Evolutionary conservation across 768 basidiomycete genomes (phyloP), one percentile per base, ranked within the genome.

Genomic region (Lactarius deliciosus): DNA sequence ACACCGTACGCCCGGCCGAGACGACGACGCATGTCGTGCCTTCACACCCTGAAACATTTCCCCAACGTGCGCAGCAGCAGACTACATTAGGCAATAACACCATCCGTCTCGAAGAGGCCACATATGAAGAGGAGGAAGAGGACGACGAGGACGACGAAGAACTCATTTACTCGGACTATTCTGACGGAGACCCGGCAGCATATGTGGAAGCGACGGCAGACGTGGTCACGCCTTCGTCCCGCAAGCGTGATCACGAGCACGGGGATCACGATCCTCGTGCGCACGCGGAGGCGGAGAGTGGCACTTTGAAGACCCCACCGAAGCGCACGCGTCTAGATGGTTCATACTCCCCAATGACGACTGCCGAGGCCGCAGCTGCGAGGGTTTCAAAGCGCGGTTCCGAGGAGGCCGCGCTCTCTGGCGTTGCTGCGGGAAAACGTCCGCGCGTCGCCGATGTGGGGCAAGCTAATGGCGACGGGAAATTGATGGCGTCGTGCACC

Each of bases 141-240:
- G 79, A 77, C 7, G 78, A 73, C 6, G 75, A 78, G 0, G 77
- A 78, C 28, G 76, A 74, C 22, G 75, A 74, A 13, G 77, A 77
- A 36, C 68, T 66, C 25, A 34, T 22, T 10, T 64, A 62, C 22
- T 66, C 70, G 7, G 70, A 71, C 38, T 50, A 62, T 22, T 59
- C 61, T 30, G 64, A 64, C 32, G 60, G 41, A 15, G 69, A 70
- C 45, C 54, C 54, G 3, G 63, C 34, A 32, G 16, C 36, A 43
- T 62, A 56, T 64, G 64, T 38, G 56, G 61, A 77, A 34, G 64
- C 74, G 64, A 70, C 77, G 76, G 50, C 70, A 61, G 40, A 63
- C 56, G 45, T 58, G 61, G 45, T 32, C 25, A 74, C 74, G 22
- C 76, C 76, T 34, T 76, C 77, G 47, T 75, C 74, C 13, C 76